Evolutionary conservation across 1,284 basidiomycete genomes (phyloP).

Genomic region (Cryptococcus wingfieldii): DNA sequence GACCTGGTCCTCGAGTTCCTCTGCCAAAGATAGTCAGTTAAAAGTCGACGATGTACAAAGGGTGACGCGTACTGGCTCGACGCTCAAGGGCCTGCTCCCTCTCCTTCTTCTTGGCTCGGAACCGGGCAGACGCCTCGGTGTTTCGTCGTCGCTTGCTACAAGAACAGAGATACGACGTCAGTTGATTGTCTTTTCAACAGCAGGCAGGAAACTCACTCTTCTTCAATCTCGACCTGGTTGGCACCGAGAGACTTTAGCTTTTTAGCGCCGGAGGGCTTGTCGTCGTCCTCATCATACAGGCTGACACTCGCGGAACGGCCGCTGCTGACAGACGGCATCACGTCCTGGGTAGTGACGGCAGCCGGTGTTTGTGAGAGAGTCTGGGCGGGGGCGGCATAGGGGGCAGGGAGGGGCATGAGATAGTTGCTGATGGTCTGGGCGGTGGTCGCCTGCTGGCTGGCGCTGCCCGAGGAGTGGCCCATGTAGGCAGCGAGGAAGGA

Average conservation of each 20-base stretch:
- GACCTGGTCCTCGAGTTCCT: conserved; percentile 82
- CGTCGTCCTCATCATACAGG: conserved; percentile 11
- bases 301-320: not conserved
- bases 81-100: conserved; percentile 87
- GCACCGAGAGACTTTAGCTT: conserved; percentile 43
- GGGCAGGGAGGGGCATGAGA: conserved; percentile 21
- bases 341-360: conserved; percentile 5
- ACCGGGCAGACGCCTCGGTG: conserved; percentile 94
- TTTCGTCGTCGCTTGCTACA: conserved; percentile 78
- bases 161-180: not conserved
- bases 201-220: conserved; percentile 29
- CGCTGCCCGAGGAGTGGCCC: conserved; percentile 20
- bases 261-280: conserved; percentile 38
- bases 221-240: conserved; percentile 37
- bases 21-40: conserved; percentile 13
- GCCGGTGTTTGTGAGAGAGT: not conserved
- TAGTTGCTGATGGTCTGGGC: conserved; percentile 20
- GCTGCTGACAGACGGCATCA: not conserved
- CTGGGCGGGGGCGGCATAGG: conserved; percentile 5
- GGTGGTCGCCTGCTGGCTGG: not conserved
- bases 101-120: conserved; percentile 98
- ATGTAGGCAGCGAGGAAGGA: conserved; percentile 43
- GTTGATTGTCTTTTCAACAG: not conserved
- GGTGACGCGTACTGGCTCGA: conserved; percentile 57
- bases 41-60: not conserved